Percentiles rank a stretch among this genome's conserved stretches.
phyloP scores from a whole-genome alignment of 2,329 filamentous ascomycete genomes.

The Chlorencoelia australis region DNA sequence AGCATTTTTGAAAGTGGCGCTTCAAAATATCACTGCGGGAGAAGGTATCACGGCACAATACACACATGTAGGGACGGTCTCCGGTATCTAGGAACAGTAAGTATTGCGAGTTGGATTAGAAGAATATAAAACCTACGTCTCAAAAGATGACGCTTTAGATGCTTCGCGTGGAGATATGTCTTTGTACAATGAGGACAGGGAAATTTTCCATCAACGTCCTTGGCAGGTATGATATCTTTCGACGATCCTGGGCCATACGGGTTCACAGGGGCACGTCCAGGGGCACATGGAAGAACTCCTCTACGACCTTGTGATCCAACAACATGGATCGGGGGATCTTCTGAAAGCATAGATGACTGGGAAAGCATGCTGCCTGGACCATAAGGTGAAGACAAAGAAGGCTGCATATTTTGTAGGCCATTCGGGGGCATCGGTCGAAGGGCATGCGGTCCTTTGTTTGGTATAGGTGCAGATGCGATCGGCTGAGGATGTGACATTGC shows the following conservation, averaged over 20 bases:
- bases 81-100: slow-evolving; percentile 64
- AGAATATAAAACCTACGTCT: slow-evolving; percentile 63
- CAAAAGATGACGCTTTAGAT: slow-evolving; percentile 90
- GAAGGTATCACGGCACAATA: slow-evolving; percentile 95
- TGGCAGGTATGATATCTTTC: slow-evolving; percentile 80
- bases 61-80: slow-evolving; percentile 96
- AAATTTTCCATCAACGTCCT: slow-evolving; percentile 96
- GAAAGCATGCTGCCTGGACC: slow-evolving; percentile 47
- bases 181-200: slow-evolving; percentile 97
- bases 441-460: slow-evolving; percentile 41
- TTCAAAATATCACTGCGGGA: slow-evolving; percentile 97
- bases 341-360: slow-evolving; percentile 43
- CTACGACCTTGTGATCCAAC: slow-evolving; percentile 90
- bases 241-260: slow-evolving; percentile 55
- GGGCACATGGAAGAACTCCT: slow-evolving; percentile 84
- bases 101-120: slow-evolving; percentile 6
- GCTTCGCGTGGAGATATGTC: slow-evolving; percentile 95
- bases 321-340: slow-evolving; percentile 73
- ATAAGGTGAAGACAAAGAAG: slow-evolving; percentile 44
- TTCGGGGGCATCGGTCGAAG: slow-evolving; percentile 62
- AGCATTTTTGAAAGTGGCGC: slow-evolving; percentile 98
- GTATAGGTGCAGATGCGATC: slow-evolving; percentile 60
- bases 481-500: slow-evolving; percentile 63
- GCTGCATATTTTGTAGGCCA: slow-evolving; percentile 39
- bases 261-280: slow-evolving; percentile 71